Conservation (phyloP, 73 alveolate species). For the Stentor coeruleus region DNA sequence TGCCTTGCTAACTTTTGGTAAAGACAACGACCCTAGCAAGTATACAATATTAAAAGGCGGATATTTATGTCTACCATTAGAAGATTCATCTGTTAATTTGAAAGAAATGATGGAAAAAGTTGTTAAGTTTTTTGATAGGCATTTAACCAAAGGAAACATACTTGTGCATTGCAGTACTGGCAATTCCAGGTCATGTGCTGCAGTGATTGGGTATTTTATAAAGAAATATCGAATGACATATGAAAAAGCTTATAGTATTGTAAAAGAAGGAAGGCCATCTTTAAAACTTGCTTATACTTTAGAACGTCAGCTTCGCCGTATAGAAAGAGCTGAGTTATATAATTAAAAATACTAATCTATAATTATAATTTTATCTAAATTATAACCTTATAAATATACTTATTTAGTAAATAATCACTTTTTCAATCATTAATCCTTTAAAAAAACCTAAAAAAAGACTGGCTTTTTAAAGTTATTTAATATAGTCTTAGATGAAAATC, state of each 20-base stretch:
- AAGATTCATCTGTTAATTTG: background rate
- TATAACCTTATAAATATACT: too few species aligned
- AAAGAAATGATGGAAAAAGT: background rate
- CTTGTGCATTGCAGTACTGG: background rate
- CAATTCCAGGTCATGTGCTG: conserved; percentile 6
- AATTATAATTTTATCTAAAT: too few species aligned
- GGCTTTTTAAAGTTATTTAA: too few species aligned
- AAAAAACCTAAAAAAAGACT: too few species aligned
- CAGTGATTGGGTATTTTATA: background rate
- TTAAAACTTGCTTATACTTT: background rate
- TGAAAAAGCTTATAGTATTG: background rate
- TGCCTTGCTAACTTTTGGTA: background rate
- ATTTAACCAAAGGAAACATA: background rate
- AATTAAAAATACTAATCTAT: too few species aligned
- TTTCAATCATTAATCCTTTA: too few species aligned
- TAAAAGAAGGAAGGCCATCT: background rate
- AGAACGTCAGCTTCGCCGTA: background rate
- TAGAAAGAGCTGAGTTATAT: background rate
- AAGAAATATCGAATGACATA: background rate
- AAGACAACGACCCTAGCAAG: background rate
- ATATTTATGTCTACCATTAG: background rate
- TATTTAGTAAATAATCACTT: too few species aligned
- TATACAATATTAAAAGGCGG: conserved; percentile 10
- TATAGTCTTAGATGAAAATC: too few species aligned
- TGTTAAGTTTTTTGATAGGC: background rate